Base-by-base conservation (phyloP, 371 early-diverging fungal genomes). In the Nematocida sp. region DNA sequence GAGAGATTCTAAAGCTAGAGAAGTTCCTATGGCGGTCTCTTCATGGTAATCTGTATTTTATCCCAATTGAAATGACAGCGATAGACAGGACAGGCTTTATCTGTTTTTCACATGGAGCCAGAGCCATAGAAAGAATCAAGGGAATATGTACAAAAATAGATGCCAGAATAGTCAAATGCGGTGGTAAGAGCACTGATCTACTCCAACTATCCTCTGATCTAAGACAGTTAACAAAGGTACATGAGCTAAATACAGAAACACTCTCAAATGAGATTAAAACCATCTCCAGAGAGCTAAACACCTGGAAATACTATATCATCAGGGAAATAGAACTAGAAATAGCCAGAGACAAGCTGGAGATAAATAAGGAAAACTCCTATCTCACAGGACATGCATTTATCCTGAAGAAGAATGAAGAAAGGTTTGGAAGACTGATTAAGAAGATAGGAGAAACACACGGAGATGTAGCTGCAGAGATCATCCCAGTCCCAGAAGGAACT, bases 381-480 rank as follows among this genome's bases (percentile, higher is more conserved):
- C 57, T 78, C 5, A 70, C 77, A 13, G 84, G 84, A 27, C 78
- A 84, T 46, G 82, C 65, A 11, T 84, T 80, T 79, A 75, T 82
- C 41, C 53, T 49, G 31, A 58, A 61, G 53, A 47, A 52, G 17
- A 52, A 78, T 29, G 57, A 77, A 34, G 46, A 60, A 25, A 48
- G 51, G 29, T 60, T 84, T 32, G 60, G 76, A 54, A 53, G 51
- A 32, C 31, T 76, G 2, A 66, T 70, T 15, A 76, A 77, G 37
- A 55, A 47, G 29, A 64, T 81, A 15, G 63, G 64, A 9, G 65
- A 80, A 41, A 35, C 41, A 1, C 63, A 77, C 23, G 77, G 81
- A n/a, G 55, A 64, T 23, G 75, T 81, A 41, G 76, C 77, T 38
- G 65, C 65, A 7, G 65, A 65, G 46, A 54, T 65, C 13, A 65